Evolutionary conservation across 2,329 filamentous ascomycete species (phyloP).

Genomic region (Ceratocystis destructans): DNA sequence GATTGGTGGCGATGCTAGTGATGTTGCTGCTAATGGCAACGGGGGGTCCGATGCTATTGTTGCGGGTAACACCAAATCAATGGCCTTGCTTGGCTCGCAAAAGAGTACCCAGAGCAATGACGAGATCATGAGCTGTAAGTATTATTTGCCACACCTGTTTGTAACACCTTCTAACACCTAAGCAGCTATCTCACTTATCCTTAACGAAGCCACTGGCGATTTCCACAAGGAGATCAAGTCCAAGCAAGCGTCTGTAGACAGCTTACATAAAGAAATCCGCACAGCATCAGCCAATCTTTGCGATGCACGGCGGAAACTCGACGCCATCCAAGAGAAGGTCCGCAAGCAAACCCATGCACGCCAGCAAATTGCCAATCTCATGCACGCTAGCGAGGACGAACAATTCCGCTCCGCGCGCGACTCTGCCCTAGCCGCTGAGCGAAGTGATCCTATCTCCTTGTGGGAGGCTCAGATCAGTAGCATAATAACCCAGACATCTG

Average conservation of each 20-base stretch:
- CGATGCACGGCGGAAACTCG: slow-evolving; percentile 60
- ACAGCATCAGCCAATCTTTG: slow-evolving; percentile 66
- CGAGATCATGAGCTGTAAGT: slow-evolving; percentile 66
- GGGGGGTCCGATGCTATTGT: slow-evolving; percentile 18
- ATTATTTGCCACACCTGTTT: neutral
- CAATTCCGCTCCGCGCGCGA: slow-evolving; percentile 35
- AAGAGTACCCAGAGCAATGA: slow-evolving; percentile 57
- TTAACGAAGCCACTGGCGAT: slow-evolving; percentile 63
- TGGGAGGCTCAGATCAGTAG: slow-evolving; percentile 43
- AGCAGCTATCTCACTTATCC: slow-evolving; percentile 64
- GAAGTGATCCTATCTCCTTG: slow-evolving; percentile 33
- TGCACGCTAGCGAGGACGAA: slow-evolving; percentile 58
- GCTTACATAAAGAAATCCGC: slow-evolving; percentile 66
- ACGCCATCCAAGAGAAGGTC: slow-evolving; percentile 52
- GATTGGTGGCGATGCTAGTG: slow-evolving; percentile 53
- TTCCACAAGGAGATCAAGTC: slow-evolving; percentile 69
- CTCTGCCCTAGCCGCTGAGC: slow-evolving; percentile 22
- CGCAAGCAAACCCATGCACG: slow-evolving; percentile 51
- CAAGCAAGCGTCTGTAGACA: slow-evolving; percentile 73
- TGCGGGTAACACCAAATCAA: slow-evolving; percentile 23
- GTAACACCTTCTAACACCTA: slow-evolving; percentile 25
- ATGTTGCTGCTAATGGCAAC: slow-evolving; percentile 33
- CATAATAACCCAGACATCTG: slow-evolving; percentile 30
- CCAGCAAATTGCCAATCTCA: slow-evolving; percentile 66
- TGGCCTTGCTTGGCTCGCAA: slow-evolving; percentile 33